Base-by-base conservation (phyloP, 306 rosid genomes). In the Macrotyloma uniflorum region DNA sequence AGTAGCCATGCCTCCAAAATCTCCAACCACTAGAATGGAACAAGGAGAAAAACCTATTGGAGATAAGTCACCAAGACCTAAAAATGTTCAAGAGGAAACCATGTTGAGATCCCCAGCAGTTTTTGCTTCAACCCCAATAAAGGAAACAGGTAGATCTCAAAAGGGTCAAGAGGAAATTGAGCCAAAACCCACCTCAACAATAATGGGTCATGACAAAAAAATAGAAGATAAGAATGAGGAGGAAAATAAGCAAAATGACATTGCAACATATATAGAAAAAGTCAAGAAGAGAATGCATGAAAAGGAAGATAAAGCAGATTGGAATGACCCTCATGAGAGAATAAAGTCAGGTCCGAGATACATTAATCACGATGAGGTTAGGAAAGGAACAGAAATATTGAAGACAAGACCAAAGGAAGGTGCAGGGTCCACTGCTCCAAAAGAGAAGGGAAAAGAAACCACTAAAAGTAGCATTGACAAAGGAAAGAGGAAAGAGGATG, bases 361-460 rank as follows among this genome's bases (percentile, higher is more conserved):
- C 24, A 69, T 49, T 7, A 67, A 45, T 57, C 72, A 66, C 5
- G 71, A 59, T 32, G 24, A 1, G 15, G 20, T 46, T 59, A 30
- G 61, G 1, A 23, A 76, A 76, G 83, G 58, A 68, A 74, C 63
- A 54, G 86, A 83, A 64, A 83, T 69, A 18, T 64, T 23, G 75
- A 67, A 23, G 77, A 18, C 45, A 83, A 82, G 84, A 36, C n/a
- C 61, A 14, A 50, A 23, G 49, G 49, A 20, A 20, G 35, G 16
- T 42, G 47, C 23, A 18, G 70, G 40, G 36, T 62, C 36, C 23
- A n/a, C 50, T 19, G 57, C 28, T 28, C 32, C 70, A 51, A 53
- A 80, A 69, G 38, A 66, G 47, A 53, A 77, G 70, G 69, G 2
- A 46, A 78, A 59, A 20, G 77, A 35, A 61, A 67, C 2, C 14